Evolutionary conservation across 768 basidiomycete genomes (phyloP).

Genomic region (Phylloporus sp.): DNA sequence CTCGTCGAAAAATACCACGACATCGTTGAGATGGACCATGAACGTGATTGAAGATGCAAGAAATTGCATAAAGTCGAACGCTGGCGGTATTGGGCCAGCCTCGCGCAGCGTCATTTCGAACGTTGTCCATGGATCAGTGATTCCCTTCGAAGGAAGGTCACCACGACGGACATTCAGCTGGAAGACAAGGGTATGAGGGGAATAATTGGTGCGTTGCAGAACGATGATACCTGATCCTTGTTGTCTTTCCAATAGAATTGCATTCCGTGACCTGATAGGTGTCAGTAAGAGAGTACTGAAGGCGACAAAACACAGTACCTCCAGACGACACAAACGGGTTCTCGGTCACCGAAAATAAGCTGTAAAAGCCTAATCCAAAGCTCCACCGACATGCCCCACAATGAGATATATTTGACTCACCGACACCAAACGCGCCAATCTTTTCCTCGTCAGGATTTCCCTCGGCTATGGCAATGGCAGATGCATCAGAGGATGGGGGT

Average conservation of each 20-base stretch:
- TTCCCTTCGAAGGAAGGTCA: conserved; percentile 40
- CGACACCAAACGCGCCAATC: conserved; percentile 24
- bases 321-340: conserved; percentile 83
- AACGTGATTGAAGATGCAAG: conserved; percentile 90
- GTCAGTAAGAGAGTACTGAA: not conserved
- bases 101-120: conserved; percentile 89
- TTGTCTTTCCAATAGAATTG: conserved; percentile 95
- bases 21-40: conserved; percentile 71
- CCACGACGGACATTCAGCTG: conserved; percentile 84
- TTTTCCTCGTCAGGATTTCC: conserved; percentile 24
- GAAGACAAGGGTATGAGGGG: conserved; percentile 4
- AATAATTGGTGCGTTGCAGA: not conserved
- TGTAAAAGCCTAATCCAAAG: conserved; percentile 55
- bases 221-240: conserved; percentile 64
- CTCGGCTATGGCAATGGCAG: conserved; percentile 16
- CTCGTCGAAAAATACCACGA: conserved; percentile 81
- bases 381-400: not conserved
- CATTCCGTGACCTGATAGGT: conserved; percentile 73
- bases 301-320: conserved; percentile 39
- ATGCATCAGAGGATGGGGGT: too few relatives aligned
- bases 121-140: conserved; percentile 63
- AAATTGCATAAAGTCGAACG: conserved; percentile 87
- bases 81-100: conserved; percentile 67
- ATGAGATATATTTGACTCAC: conserved; percentile 6
- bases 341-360: conserved; percentile 77